Percentiles rank a stretch among this genome's conserved stretches.
Conservation (phyloP, 108 stramenopile species). For the Pseudonitzschia delicatissima region DNA sequence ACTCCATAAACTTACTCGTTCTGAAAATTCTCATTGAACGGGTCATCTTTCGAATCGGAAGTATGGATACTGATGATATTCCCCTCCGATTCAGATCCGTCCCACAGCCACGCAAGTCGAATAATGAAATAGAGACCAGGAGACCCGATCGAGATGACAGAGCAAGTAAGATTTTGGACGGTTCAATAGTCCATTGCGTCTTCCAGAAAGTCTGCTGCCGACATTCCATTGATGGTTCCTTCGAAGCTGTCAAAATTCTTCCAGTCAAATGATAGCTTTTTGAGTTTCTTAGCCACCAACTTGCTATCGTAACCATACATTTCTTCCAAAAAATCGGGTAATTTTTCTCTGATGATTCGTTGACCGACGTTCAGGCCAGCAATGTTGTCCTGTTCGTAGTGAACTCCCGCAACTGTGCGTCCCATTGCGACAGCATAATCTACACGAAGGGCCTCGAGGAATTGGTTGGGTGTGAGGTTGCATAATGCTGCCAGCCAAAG, state of each 20-base stretch:
- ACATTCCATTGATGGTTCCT: slow-evolving; percentile 18
- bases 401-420: slow-evolving; percentile 46
- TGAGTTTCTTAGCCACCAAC: slow-evolving; percentile 21
- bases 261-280: slow-evolving; percentile 39
- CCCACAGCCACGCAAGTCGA: too few species aligned
- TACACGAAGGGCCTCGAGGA: slow-evolving; percentile 19
- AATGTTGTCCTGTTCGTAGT: slow-evolving; percentile 40
- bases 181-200: too few species aligned
- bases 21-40: too few species aligned
- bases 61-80: too few species aligned
- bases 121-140: too few species aligned
- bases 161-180: too few species aligned
- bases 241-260: slow-evolving; percentile 18
- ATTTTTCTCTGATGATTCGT: slow-evolving; percentile 11
- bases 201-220: background rate
- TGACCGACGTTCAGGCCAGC: slow-evolving; percentile 43
- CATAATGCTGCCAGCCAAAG: slow-evolving; percentile 38
- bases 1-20: too few species aligned
- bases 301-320: slow-evolving; percentile 22
- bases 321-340: slow-evolving; percentile 24
- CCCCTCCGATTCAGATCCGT: too few species aligned
- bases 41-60: too few species aligned
- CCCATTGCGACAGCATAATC: slow-evolving; percentile 45
- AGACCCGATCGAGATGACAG: too few species aligned
- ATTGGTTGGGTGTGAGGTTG: slow-evolving; percentile 35